phyloP scores from a whole-genome alignment of 768 basidiomycete genomes.

The Paxillus ammoniavirescens region DNA sequence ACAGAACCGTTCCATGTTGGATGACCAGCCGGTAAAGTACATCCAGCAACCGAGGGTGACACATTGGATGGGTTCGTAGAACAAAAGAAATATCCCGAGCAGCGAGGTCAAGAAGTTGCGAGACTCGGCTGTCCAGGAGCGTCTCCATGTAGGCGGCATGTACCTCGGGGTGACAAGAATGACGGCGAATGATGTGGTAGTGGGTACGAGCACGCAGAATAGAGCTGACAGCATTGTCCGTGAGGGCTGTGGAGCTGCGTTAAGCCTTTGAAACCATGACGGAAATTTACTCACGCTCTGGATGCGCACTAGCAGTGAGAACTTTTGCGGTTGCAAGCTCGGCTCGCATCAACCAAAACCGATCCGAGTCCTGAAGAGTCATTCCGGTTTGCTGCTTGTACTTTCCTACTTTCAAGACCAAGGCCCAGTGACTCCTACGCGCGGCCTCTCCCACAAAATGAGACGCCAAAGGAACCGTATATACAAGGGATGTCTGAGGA shows the following conservation, averaged over 20 bases:
- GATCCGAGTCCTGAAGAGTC: constrained; percentile 42
- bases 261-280: constrained; percentile 2
- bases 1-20: constrained; percentile 22
- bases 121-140: constrained; percentile 32
- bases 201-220: constrained; percentile 37
- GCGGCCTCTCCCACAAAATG: constrained; percentile 21
- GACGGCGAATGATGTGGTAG: constrained; percentile 39
- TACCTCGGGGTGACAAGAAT: constrained; percentile 38
- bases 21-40: constrained; percentile 44
- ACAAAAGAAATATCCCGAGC: constrained; percentile 35
- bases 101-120: constrained; percentile 28
- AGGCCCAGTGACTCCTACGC: constrained; percentile 44
- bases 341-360: constrained; percentile 62
- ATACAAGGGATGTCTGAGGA: constrained; percentile 22
- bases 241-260: constrained; percentile 12
- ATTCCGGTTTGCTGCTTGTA: constrained; percentile 42
- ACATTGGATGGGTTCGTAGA: constrained; percentile 33
- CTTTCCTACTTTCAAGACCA: constrained; percentile 43
- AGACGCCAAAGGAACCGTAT: constrained; percentile 28
- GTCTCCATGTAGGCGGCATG: constrained; percentile 48
- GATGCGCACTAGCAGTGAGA: neutral
- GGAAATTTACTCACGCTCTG: constrained; percentile 14
- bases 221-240: constrained; percentile 5
- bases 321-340: constrained; percentile 32
- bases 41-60: constrained; percentile 34